Conservation (phyloP, 2,329 filamentous ascomycete genomes). For the Epichloe coenophiala region DNA sequence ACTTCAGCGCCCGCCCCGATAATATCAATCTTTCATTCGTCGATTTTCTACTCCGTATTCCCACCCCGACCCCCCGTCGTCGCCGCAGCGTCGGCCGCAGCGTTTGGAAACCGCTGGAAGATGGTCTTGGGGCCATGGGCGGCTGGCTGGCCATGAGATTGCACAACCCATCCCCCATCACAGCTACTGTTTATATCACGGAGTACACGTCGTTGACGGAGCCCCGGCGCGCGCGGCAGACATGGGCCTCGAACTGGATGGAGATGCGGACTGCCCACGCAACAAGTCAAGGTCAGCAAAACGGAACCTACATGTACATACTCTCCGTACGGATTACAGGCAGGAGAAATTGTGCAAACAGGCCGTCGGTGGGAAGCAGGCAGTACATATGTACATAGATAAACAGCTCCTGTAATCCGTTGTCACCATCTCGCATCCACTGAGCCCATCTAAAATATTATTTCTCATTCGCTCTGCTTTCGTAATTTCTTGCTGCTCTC, state of each 20-base stretch:
- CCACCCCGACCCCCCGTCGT: not conserved
- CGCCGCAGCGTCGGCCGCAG: conserved; percentile 1
- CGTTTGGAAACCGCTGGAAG: conserved; percentile 11
- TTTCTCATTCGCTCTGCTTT: conserved; percentile 20
- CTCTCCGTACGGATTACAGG: too few relatives aligned
- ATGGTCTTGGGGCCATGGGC: not conserved
- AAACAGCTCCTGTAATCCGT: not conserved
- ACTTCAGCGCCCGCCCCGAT: conserved; percentile 8
- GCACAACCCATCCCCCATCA: too few relatives aligned
- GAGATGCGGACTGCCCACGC: too few relatives aligned
- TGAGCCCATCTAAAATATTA: conserved; percentile 24
- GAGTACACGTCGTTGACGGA: too few relatives aligned
- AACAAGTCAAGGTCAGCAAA: not conserved
- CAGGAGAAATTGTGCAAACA: not conserved
- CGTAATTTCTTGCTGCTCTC: conserved; percentile 7
- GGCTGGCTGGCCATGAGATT: not conserved
- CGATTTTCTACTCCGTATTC: conserved; percentile 2
- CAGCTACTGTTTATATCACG: too few relatives aligned
- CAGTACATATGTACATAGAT: not conserved
- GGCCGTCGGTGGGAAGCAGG: not conserved
- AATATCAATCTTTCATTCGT: not conserved
- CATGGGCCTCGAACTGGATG: not conserved
- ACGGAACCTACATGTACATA: not conserved
- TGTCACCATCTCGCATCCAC: not conserved
- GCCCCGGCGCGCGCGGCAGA: too few relatives aligned